Evolutionary conservation across 2,329 filamentous ascomycete genomes (phyloP).

Genomic region (Cordyceps javanica): DNA sequence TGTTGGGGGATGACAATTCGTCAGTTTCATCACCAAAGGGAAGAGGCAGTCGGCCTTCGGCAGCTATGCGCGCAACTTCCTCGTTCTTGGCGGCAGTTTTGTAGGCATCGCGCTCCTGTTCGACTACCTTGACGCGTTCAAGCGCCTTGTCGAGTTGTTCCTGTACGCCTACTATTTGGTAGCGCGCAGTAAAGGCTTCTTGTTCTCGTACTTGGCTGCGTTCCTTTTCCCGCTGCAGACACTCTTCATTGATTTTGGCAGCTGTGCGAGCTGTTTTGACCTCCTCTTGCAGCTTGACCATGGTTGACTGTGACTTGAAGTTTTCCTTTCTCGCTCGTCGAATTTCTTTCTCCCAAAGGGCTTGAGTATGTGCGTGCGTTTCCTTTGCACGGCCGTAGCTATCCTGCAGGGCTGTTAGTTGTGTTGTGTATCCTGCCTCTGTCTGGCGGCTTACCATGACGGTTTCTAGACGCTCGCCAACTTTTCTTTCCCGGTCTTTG

Average conservation of each 20-base stretch:
- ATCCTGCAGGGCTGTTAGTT: conserved; percentile 43
- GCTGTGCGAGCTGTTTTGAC: conserved; percentile 54
- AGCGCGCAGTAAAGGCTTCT: conserved; percentile 62
- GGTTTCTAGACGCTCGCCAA: conserved; percentile 60
- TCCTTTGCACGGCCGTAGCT: conserved; percentile 66
- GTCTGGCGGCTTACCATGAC: conserved; percentile 54
- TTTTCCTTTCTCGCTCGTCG: conserved; percentile 63
- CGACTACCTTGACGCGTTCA: conserved; percentile 57
- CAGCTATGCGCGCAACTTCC: conserved; percentile 65
- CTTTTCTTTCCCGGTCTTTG: conserved; percentile 58
- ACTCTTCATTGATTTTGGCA: conserved; percentile 51
- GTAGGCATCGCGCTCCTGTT: conserved; percentile 69
- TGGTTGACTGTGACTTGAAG: conserved; percentile 65
- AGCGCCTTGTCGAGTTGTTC: conserved; percentile 61
- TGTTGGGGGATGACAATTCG: conserved; percentile 57
- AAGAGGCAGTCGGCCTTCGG: conserved; percentile 63
- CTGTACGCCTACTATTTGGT: conserved; percentile 57
- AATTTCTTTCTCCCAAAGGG: conserved; percentile 69
- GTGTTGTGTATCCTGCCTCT: neutral
- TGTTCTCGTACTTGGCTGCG: conserved; percentile 58
- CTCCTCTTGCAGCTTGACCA: conserved; percentile 69
- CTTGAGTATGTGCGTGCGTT: conserved; percentile 58
- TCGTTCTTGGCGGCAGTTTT: conserved; percentile 68
- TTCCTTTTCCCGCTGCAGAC: conserved; percentile 57
- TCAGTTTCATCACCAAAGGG: conserved; percentile 47